Evolutionary conservation across 2,329 filamentous ascomycete genomes (phyloP).

Genomic region (Onygenales sp.): DNA sequence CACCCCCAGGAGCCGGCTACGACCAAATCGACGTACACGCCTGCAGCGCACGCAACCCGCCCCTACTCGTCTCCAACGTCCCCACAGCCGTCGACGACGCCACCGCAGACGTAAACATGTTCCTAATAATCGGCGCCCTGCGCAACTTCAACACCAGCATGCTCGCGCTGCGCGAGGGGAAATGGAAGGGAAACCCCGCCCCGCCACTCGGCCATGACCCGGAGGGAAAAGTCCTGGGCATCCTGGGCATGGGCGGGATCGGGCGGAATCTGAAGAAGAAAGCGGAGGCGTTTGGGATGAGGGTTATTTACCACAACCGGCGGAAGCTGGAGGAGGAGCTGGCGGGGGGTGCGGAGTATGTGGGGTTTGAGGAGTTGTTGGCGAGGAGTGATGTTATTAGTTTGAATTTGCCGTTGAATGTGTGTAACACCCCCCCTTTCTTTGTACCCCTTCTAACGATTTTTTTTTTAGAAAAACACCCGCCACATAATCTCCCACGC

Average conservation of each 20-base stretch:
- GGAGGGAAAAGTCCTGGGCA: conserved; percentile 67
- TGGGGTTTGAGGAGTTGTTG: conserved; percentile 65
- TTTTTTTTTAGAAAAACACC: conserved; percentile 46
- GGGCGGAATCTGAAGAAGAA: conserved; percentile 68
- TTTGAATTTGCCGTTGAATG: conserved; percentile 72
- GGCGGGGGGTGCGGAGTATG: conserved; percentile 30
- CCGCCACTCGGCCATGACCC: conserved; percentile 62
- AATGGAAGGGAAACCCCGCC: conserved; percentile 53
- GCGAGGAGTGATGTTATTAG: conserved; percentile 64
- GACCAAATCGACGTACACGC: conserved; percentile 69
- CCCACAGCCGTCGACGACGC: conserved; percentile 74
- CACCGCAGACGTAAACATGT: conserved; percentile 73
- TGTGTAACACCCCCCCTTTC: conserved; percentile 34
- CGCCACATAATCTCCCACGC: conserved; percentile 62
- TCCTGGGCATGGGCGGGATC: conserved; percentile 80
- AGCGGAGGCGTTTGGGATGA: conserved; percentile 67
- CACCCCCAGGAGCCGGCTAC: conserved; percentile 59
- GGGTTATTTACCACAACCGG: conserved; percentile 65
- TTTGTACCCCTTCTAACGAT: not conserved
- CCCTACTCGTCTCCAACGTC: conserved; percentile 66
- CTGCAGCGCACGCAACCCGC: conserved; percentile 51
- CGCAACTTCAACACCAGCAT: conserved; percentile 63
- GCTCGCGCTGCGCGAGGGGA: conserved; percentile 52
- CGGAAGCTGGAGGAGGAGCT: conserved; percentile 46
- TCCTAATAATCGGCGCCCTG: conserved; percentile 70